A percentile compares a stretch with the other conserved stretches of the same genome.
Conservation (phyloP, 2,329 filamentous ascomycete genomes). For the Paradendryphiella salina region DNA sequence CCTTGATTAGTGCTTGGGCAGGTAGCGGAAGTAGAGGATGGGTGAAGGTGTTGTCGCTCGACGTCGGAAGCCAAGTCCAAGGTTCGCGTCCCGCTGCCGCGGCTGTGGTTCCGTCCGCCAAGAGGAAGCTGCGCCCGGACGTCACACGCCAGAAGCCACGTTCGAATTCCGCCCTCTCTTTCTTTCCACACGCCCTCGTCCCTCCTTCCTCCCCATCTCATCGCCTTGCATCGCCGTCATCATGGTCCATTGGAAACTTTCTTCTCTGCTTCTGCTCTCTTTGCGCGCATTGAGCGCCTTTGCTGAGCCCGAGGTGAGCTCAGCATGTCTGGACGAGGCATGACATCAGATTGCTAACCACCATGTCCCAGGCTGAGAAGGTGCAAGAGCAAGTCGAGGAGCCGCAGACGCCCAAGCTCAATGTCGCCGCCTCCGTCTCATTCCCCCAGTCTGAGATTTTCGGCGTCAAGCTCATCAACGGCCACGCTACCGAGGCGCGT, state of each 20-base stretch:
- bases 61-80: slow-evolving; percentile 2
- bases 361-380: slow-evolving; percentile 38
- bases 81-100: slow-evolving; percentile 20
- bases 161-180: slow-evolving; percentile 30
- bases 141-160: slow-evolving; percentile 38
- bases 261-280: slow-evolving; percentile 71
- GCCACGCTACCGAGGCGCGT: slow-evolving; percentile 78
- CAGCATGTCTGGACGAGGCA: slow-evolving; percentile 32
- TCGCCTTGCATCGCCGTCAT: slow-evolving; percentile 28
- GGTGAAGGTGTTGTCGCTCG: neutral
- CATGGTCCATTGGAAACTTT: slow-evolving; percentile 76
- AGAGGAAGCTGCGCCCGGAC: slow-evolving; percentile 26
- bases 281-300: slow-evolving; percentile 67
- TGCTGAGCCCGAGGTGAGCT: slow-evolving; percentile 64
- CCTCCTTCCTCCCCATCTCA: slow-evolving; percentile 17
- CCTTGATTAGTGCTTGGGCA: neutral
- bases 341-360: slow-evolving; percentile 41
- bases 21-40: slow-evolving; percentile 7
- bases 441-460: slow-evolving; percentile 78
- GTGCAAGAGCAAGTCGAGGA: slow-evolving; percentile 60
- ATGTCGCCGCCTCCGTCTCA: slow-evolving; percentile 59
- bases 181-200: slow-evolving; percentile 11
- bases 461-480: slow-evolving; percentile 94
- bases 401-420: slow-evolving; percentile 62
- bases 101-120: slow-evolving; percentile 17